Evolutionary conservation across 2,329 filamentous ascomycete genomes (phyloP).

Genomic region (Aspergillus arachidicola): DNA sequence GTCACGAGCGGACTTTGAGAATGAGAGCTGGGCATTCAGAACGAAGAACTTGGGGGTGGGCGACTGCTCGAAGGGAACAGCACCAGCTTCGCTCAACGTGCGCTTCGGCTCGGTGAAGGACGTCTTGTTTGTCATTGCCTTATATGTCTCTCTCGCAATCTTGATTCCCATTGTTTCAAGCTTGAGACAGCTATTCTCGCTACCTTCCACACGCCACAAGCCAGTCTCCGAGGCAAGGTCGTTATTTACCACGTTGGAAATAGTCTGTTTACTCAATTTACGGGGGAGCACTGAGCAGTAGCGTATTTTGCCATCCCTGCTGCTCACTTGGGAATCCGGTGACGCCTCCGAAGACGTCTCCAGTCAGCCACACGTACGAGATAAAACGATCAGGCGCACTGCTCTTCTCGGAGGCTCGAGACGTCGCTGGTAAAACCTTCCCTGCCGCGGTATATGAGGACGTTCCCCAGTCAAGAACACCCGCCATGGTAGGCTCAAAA

Average conservation of each 20-base stretch:
- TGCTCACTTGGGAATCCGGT: conserved; percentile 18
- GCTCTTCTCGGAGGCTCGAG: conserved; percentile 17
- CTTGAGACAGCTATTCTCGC: conserved; percentile 1
- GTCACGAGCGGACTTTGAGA: conserved; percentile 10
- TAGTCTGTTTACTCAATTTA: conserved; percentile 13
- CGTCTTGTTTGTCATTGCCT: conserved; percentile 6
- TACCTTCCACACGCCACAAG: conserved; percentile 14
- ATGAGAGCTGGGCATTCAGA: conserved; percentile 12
- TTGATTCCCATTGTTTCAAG: conserved; percentile 22
- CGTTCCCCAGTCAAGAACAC: conserved; percentile 24
- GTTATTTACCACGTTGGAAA: conserved; percentile 20
- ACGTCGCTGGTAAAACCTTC: conserved; percentile 19
- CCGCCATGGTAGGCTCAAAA: conserved; percentile 23
- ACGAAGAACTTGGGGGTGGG: conserved; percentile 15
- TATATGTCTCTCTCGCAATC: conserved; percentile 20
- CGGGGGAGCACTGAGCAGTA: conserved; percentile 21
- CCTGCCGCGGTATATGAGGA: conserved; percentile 22
- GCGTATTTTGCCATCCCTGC: conserved; percentile 19
- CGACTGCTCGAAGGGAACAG: conserved; percentile 11
- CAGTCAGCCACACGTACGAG: conserved; percentile 21
- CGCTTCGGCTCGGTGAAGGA: conserved; percentile 7
- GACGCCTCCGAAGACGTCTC: conserved; percentile 15
- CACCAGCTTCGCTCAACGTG: not conserved
- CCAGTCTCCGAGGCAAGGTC: conserved; percentile 9
- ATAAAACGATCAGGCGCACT: conserved; percentile 22